A percentile compares a stretch with the other conserved stretches of the same genome.
Conservation (phyloP, 2,329 filamentous ascomycete genomes). For the Botrytis porri region DNA sequence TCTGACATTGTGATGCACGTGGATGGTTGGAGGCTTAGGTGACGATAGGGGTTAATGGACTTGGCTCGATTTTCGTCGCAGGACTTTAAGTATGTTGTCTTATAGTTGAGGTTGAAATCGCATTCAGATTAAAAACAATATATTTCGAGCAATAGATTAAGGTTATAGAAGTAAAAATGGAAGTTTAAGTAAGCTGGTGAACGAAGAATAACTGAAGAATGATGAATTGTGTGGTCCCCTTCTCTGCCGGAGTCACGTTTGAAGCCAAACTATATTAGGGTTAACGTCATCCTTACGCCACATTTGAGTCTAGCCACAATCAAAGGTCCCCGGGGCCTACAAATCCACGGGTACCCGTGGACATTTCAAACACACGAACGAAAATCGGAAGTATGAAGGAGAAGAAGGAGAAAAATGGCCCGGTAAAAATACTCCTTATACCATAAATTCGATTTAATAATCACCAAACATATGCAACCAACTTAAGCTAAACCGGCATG, state of each 20-base stretch:
- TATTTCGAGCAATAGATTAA: not conserved
- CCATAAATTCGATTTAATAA: not conserved
- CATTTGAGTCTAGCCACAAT: not conserved
- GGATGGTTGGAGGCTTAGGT: not conserved
- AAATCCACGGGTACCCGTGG: too few species aligned
- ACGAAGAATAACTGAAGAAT: not conserved
- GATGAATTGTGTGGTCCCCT: not conserved
- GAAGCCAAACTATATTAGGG: not conserved
- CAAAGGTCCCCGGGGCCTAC: not conserved
- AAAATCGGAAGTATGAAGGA: not conserved
- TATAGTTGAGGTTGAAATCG: not conserved
- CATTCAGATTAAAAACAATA: not conserved
- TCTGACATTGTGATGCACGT: slow-evolving; percentile 1
- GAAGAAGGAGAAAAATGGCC: not conserved
- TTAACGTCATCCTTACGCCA: not conserved
- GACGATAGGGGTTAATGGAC: not conserved
- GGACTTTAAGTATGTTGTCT: not conserved
- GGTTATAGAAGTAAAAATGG: not conserved
- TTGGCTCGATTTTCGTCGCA: not conserved
- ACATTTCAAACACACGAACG: not conserved
- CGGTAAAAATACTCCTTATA: not conserved
- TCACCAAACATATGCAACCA: not conserved
- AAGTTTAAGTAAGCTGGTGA: not conserved
- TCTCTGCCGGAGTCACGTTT: not conserved
- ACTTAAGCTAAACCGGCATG: not conserved